Base-by-base conservation (phyloP, 2,329 filamentous ascomycete genomes). In the Juglanconis oblonga region DNA sequence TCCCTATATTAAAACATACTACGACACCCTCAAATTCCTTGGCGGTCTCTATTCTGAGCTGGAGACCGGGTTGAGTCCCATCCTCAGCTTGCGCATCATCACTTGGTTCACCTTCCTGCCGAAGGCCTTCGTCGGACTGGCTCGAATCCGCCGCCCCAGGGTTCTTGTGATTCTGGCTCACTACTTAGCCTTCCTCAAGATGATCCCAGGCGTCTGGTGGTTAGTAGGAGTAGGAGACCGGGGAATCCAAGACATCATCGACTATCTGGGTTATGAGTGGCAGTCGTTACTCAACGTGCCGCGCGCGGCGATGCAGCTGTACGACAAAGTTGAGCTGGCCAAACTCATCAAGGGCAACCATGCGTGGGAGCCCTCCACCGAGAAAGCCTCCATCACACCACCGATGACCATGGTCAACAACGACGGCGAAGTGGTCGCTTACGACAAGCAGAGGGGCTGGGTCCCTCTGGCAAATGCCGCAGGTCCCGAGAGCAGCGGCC, bases 31-130 rank as follows among this genome's bases (percentile, higher is more conserved):
- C 6, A 76, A 76, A 56, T 81, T 76, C 61, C 72, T 85, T 2
- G 82, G 82, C 35, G 78, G 80, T 1, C 73, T 85, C 1, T 85
- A 84, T 61, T 69, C 72, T 55, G 77, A 82, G 63, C 69, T 85
- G n/a, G 67, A 63, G 10, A 64, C 74, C 14, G 81, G 81, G 4
- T 74, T 81, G 47, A 73, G 73, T 40, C 71, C 76, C 17, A 69
- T 79, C 32, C 73, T 84, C 65, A 70, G 74, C 59, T 69, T 85
- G 13, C 78, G 82, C 56, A 75, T 82, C 67, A 76, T 81, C 62
- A 82, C 80, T 9, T 82, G 79, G 72, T 77, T 82, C 58, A 85
- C 80, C 2, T 84, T 80, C 55, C 62, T 83, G 24, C 78, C 80
- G 5, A 67, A 67, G 0, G 62, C 63, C 5, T 81, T 84, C 57